These are phyloP conservation scores for Beauveria sp. DNA, from an alignment of 2,329 filamentous ascomycete genomes.

Conservation along the genomic window DNA sequence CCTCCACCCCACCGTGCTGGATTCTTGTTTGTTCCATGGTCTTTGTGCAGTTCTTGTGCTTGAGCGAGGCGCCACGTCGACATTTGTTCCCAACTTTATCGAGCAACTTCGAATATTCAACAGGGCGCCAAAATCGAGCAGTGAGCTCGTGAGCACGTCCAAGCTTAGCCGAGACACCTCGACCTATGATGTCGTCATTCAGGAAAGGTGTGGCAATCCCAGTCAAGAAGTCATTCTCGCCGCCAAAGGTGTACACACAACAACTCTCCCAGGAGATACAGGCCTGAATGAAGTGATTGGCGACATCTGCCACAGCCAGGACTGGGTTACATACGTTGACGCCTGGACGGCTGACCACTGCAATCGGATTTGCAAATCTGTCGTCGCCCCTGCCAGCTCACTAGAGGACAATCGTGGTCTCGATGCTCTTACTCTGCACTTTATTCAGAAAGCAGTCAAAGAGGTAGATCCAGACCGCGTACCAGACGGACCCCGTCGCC, in stretches of 20 bases:
- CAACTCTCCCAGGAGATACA: background rate
- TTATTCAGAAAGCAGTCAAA: slow-evolving; percentile 4
- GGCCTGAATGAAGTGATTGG: background rate
- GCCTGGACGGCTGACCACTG: background rate
- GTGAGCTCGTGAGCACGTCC: background rate
- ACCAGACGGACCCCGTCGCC: background rate
- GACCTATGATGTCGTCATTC: background rate
- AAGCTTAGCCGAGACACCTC: background rate
- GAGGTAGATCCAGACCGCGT: background rate
- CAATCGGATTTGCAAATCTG: background rate
- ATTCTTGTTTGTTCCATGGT: background rate
- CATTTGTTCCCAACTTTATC: background rate
- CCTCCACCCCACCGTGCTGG: background rate
- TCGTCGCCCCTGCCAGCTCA: background rate
- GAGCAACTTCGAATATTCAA: background rate
- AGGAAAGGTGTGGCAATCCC: background rate
- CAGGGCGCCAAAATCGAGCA: background rate
- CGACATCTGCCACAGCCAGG: background rate
- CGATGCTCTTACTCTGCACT: background rate
- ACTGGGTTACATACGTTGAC: background rate
- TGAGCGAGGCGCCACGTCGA: background rate
- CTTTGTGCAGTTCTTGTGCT: background rate
- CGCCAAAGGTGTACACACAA: background rate
- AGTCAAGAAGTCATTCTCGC: background rate
- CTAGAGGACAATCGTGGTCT: background rate